A percentile compares a stretch with the other conserved stretches of the same genome.
These are phyloP conservation scores for Hapsidospora chrysogenum DNA, from an alignment of 495 filamentous ascomycete genomes.

Conservation along the genomic window DNA sequence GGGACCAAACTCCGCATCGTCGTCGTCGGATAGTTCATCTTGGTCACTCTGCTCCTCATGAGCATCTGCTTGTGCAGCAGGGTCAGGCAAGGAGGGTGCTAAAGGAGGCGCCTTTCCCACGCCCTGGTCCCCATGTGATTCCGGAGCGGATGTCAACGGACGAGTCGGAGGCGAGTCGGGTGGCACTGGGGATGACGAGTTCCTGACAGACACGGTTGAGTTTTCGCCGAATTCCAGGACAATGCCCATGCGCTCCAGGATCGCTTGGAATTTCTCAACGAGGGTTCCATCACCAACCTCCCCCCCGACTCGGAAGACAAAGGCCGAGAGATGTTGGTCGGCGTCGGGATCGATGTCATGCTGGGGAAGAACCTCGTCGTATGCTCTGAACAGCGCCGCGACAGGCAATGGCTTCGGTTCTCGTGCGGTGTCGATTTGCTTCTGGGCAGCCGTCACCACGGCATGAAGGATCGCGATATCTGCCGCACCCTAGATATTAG, in stretches of 20 bases:
- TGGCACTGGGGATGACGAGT: no score
- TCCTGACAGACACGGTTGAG: no score
- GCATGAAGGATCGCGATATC: conserved; percentile 3
- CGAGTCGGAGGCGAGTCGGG: no score
- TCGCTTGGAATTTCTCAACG: conserved; percentile 47
- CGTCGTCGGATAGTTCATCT: no score
- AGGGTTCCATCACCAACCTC: conserved; percentile 18
- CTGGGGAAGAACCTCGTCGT: conserved; percentile 47
- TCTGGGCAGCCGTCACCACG: conserved; percentile 1
- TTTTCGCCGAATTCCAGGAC: conserved; percentile 38
- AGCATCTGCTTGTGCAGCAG: no score
- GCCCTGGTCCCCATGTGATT: no score
- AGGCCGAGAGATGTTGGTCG: conserved; percentile 51
- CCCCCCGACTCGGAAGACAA: conserved; percentile 57
- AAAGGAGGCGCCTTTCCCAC: no score
- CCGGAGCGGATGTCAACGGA: no score
- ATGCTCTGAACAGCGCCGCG: conserved; percentile 56
- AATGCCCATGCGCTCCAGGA: conserved; percentile 50
- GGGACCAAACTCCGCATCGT: no score
- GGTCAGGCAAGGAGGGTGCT: no score
- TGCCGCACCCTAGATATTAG: no score
- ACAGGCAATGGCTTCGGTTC: conserved; percentile 31
- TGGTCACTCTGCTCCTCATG: no score
- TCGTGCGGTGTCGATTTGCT: not conserved
- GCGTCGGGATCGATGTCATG: conserved; percentile 47